These are phyloP conservation scores for Leishmania aethiopica DNA, from an alignment of 208 protist species.

Conservation along the genomic window DNA sequence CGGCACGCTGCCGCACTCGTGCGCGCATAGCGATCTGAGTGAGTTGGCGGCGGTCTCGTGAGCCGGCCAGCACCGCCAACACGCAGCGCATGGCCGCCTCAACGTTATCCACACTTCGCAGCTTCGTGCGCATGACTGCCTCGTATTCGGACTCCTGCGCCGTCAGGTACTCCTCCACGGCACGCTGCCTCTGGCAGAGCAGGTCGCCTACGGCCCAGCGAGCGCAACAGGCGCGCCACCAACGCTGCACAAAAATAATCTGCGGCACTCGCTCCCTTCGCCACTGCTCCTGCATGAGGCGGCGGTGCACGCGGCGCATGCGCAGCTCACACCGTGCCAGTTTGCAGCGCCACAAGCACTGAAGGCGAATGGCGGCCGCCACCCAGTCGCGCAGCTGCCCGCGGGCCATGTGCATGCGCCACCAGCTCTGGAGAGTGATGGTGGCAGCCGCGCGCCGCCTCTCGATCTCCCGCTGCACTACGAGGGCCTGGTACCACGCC, in stretches of 20 bases:
- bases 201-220: conserved; percentile 14
- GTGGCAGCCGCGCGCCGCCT: conserved; percentile 30
- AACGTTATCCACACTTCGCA: conserved; percentile 23
- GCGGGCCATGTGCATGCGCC: conserved; percentile 40
- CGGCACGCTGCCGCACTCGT: conserved; percentile 34
- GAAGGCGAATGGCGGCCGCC: conserved; percentile 10
- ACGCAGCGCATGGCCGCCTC: conserved; percentile 34
- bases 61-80: conserved; percentile 58
- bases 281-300: conserved; percentile 39
- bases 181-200: conserved; percentile 24
- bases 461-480: conserved; percentile 20
- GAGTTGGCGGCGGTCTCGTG: conserved; percentile 36
- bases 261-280: conserved; percentile 7
- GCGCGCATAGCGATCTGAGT: conserved; percentile 10
- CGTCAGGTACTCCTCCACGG: conserved; percentile 36
- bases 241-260: conserved; percentile 39
- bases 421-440: conserved; percentile 50
- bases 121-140: conserved; percentile 14
- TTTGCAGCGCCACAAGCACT: conserved; percentile 20
- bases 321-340: conserved; percentile 29
- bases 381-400: neutral
- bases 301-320: conserved; percentile 29
- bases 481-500: conserved; percentile 11
- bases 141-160: conserved; percentile 32
- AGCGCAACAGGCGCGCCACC: conserved; percentile 39